Evolutionary conservation across 2,329 filamentous ascomycete species (phyloP).

Genomic region (Colletotrichum sidae): DNA sequence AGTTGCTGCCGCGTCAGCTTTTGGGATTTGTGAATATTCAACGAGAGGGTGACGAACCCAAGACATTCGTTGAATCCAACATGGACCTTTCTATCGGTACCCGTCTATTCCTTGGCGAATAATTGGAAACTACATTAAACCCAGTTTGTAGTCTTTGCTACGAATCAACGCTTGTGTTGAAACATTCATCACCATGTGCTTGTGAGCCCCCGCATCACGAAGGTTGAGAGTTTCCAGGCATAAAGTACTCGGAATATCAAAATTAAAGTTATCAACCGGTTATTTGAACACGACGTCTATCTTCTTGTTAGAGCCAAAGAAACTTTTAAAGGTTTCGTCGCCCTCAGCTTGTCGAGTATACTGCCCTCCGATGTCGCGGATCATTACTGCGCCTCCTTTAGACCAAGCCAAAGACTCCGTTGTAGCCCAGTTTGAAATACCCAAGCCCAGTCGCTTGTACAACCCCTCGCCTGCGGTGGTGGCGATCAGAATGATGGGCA

Average conservation of each 20-base stretch:
- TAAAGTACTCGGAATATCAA: no score
- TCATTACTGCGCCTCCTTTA: slow-evolving; percentile 2
- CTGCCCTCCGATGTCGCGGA: not conserved
- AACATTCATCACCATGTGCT: no score
- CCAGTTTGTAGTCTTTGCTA: no score
- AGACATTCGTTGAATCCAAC: no score
- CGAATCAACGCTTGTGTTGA: no score
- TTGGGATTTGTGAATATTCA: no score
- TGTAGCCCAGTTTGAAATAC: not conserved
- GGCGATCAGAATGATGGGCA: slow-evolving; percentile 2
- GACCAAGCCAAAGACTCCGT: slow-evolving; percentile 3
- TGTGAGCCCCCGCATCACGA: no score
- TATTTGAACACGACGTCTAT: slow-evolving; percentile 10
- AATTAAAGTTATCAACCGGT: not conserved
- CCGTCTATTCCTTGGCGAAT: no score
- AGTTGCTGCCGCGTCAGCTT: no score
- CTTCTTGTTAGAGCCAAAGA: not conserved
- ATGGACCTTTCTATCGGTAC: accelerated
- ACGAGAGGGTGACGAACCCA: no score
- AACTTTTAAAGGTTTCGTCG: not conserved
- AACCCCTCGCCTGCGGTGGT: not conserved
- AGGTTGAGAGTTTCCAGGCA: no score
- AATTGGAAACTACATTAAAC: no score
- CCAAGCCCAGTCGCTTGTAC: slow-evolving; percentile 8
- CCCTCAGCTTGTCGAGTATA: not conserved